Conservation (phyloP, 345 rosid genomes). For the Schrenkiella parvula region DNA sequence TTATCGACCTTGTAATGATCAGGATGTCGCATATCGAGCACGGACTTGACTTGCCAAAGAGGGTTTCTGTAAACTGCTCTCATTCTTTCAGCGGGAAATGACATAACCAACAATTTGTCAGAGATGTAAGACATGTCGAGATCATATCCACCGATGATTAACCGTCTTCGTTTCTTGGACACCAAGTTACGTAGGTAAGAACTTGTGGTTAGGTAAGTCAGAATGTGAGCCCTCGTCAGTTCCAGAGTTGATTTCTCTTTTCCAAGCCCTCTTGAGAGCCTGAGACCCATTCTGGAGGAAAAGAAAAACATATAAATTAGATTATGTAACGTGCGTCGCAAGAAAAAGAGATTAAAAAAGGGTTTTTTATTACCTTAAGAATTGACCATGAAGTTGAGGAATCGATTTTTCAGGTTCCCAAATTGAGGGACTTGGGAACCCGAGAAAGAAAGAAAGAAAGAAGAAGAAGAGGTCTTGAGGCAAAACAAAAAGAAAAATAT, state of each 20-base stretch:
- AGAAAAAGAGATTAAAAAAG: neutral
- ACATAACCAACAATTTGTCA: conserved; percentile 73
- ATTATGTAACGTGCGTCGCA: neutral
- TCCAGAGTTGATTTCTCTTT: conserved; percentile 27
- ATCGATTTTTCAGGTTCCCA: conserved; percentile 41
- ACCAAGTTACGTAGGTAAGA: conserved; percentile 73
- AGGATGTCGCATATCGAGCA: conserved; percentile 74
- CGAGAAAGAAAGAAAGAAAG: conserved; percentile 36
- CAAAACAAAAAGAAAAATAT: neutral
- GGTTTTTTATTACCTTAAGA: conserved; percentile 32
- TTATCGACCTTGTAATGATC: conserved; percentile 72
- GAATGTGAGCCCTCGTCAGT: conserved; percentile 35
- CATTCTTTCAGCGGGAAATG: conserved; percentile 89
- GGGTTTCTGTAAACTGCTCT: conserved; percentile 87
- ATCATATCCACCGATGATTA: conserved; percentile 80
- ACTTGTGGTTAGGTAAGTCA: conserved; percentile 52
- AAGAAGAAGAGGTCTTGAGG: conserved; percentile 21
- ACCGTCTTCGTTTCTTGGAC: conserved; percentile 74
- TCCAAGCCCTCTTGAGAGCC: conserved; percentile 42
- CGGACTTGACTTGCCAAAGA: conserved; percentile 94
- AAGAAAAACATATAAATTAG: neutral
- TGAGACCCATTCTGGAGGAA: conserved; percentile 60
- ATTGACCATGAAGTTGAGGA: conserved; percentile 38
- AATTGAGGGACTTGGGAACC: conserved; percentile 36
- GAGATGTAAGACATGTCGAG: conserved; percentile 95